A percentile compares a stretch with the other conserved stretches of the same genome.
phyloP scores from a whole-genome alignment of 169 alveolate genomes.

The Plasmodium chabaudi region DNA sequence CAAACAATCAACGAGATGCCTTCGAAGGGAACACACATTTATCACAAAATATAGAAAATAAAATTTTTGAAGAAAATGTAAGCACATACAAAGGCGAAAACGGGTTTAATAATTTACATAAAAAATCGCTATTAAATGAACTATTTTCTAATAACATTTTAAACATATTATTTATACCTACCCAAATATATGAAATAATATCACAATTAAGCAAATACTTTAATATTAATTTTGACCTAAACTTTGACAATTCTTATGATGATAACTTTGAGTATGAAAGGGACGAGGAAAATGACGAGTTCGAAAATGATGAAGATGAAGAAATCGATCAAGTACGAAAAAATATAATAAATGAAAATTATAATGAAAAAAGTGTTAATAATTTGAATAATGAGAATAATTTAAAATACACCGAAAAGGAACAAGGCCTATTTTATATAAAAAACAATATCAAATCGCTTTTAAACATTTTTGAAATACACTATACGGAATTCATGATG shows the following conservation, averaged over 20 bases:
- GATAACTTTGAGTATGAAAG: constrained; percentile 15
- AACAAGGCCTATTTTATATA: constrained; percentile 49
- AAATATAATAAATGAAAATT: constrained; percentile 4
- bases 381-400: background rate
- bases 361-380: background rate
- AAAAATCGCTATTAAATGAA: constrained; percentile 63
- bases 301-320: constrained; percentile 27
- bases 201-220: constrained; percentile 44
- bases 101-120: constrained; percentile 3
- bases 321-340: constrained; percentile 36
- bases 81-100: background rate
- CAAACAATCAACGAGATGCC: background rate
- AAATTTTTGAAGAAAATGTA: background rate
- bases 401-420: constrained; percentile 26
- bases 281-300: constrained; percentile 17
- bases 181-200: constrained; percentile 68
- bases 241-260: constrained; percentile 67
- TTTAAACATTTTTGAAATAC: constrained; percentile 57
- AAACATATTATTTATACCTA: constrained; percentile 60
- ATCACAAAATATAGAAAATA: background rate
- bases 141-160: constrained; percentile 69
- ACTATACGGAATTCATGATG: constrained; percentile 59
- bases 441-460: constrained; percentile 55
- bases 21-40: background rate
- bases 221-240: constrained; percentile 51